Evolutionary conservation across 1,284 basidiomycete genomes (phyloP).

Genomic region (Cutaneotrichosporon dermatis): DNA sequence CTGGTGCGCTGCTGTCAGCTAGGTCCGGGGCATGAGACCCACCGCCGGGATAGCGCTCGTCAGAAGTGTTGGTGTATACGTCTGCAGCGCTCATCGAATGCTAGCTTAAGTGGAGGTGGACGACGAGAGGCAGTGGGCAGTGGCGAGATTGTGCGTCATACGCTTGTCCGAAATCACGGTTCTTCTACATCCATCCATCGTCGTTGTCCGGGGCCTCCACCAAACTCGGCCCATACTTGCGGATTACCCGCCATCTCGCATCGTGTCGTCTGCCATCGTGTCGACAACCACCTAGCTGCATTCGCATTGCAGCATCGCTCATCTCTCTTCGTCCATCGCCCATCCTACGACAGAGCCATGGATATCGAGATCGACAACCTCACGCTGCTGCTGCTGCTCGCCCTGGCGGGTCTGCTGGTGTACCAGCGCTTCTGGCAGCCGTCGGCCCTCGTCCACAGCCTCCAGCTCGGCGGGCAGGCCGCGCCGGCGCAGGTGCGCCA

Average conservation of each 20-base stretch:
- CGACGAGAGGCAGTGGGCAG: no score
- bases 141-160: no score
- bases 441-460: conserved; percentile 44
- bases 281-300: no score
- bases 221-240: no score
- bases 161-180: no score
- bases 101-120: no score
- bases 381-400: conserved; percentile 37
- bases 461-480: conserved; percentile 47
- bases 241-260: no score
- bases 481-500: conserved; percentile 40
- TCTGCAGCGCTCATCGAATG: conserved; percentile 6
- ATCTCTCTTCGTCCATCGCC: background rate
- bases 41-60: conserved; percentile 33
- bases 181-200: no score
- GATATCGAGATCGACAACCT: conserved; percentile 41
- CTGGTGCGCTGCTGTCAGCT: conserved; percentile 23
- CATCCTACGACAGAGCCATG: conserved; percentile 2
- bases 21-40: conserved; percentile 3
- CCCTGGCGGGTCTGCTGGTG: conserved; percentile 31
- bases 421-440: conserved; percentile 43
- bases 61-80: conserved; percentile 26
- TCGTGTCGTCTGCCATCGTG: no score
- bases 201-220: no score
- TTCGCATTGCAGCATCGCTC: no score